Base-by-base conservation (phyloP, 805 yeast genomes). In the Lipomyces yamanashiensis region DNA sequence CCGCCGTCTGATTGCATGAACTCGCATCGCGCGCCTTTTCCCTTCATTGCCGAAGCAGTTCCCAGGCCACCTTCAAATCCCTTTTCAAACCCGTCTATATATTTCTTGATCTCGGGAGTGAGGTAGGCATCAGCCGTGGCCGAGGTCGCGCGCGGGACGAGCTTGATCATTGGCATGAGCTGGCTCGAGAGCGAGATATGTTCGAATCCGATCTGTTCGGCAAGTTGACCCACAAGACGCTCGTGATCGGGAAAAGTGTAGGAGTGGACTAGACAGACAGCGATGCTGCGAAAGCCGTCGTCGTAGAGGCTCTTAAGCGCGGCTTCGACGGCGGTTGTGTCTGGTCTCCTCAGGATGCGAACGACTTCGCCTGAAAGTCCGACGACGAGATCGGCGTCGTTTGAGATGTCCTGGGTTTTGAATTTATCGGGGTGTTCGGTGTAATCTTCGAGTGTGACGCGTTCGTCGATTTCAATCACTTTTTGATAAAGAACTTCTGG, bases 1-100 rank as follows among this genome's bases (percentile, higher is more conserved):
- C 98, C 98, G 62, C 98, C 98, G 74, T 93, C 97, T 12, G 96
- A 89, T 76, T 93, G 97, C 98, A 93, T 93, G 75, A 93, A 93
- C 69, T 88, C 87, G 63, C 90, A 84, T 54, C 75, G 75, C 2
- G 83, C 76, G n/a, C 72, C 67, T 12, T 13, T 72, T 6, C 66
- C 70, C 9, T 19, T 60, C 73, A 66, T 64, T 15, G 59, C 66
- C 10, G 66, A 56, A 7, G 49, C 62, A 10, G 78, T 77, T 13
- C 78, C 78, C 9, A 82, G 74, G 0, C 85, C 85, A 52, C 84
- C 83, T 23, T 75, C 75, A 64, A 90, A 80, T 3, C 95, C 95
- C 1, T 79, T 71, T 56, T 84, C 83, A 70, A 90, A 87, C 17
- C 86, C 83, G 17, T 78, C 72, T 45, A 89, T 75, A 72, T 90